Conservation (phyloP, 148 eudicot species). For the Rhododendron williamsianum region DNA sequence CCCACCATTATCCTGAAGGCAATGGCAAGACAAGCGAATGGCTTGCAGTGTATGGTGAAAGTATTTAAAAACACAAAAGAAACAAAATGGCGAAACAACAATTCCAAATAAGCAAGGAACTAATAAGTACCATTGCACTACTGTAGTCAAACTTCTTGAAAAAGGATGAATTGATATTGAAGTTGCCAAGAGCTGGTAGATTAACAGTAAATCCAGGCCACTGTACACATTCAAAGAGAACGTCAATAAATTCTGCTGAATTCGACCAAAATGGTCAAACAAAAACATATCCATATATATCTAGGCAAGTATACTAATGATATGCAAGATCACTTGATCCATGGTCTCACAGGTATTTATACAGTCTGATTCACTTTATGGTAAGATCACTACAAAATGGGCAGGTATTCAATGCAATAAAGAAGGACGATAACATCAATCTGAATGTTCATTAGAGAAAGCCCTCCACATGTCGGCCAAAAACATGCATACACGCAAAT, state of each 20-base stretch:
- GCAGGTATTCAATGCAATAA: neutral
- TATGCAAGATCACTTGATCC: neutral
- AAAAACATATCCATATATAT: neutral
- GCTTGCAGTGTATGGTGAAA: neutral
- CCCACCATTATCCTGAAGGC: neutral
- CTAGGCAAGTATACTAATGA: neutral
- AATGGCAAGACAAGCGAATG: neutral
- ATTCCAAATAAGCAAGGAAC: neutral
- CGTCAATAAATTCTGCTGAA: neutral
- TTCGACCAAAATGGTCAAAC: neutral
- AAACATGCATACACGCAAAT: neutral
- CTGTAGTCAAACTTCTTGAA: conserved; percentile 84
- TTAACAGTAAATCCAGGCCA: conserved; percentile 67
- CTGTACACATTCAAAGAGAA: conserved; percentile 32
- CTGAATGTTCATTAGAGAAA: neutral
- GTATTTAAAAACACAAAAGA: neutral
- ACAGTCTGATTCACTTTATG: neutral
- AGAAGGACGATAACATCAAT: no score
- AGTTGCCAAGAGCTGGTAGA: conserved; percentile 51
- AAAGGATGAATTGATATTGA: conserved; percentile 62
- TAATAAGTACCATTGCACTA: conserved; percentile 56
- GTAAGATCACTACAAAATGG: neutral
- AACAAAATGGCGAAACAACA: neutral
- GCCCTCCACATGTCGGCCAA: neutral
- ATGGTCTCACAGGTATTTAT: neutral